Conservation (phyloP, 140 eudicot genomes). For the Bidens hawaiensis region DNA sequence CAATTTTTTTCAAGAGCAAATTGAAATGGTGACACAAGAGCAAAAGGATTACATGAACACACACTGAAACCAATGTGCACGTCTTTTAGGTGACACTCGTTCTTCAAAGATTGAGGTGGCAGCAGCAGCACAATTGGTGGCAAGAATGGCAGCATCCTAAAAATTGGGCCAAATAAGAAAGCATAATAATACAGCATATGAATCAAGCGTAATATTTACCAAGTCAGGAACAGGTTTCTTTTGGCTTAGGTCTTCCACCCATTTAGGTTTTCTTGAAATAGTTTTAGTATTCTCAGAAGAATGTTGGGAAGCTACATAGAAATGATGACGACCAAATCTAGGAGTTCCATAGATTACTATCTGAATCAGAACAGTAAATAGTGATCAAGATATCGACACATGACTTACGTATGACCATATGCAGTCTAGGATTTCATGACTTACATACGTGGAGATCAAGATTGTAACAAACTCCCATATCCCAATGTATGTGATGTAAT, state of each 20-base stretch:
- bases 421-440: constrained; percentile 42
- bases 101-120: constrained; percentile 52
- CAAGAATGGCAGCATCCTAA: no score
- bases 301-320: constrained; percentile 41
- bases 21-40: constrained; percentile 3
- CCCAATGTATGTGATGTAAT: constrained; percentile 70
- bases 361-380: constrained; percentile 41
- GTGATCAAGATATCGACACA: constrained; percentile 20
- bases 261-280: constrained; percentile 57
- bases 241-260: constrained; percentile 65
- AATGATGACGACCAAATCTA: constrained; percentile 75
- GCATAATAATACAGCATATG: neutral
- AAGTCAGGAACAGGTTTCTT: constrained; percentile 50
- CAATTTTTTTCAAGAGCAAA: no score
- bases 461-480: constrained; percentile 33
- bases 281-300: constrained; percentile 28
- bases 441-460: constrained; percentile 98
- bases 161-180: no score
- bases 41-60: constrained; percentile 43
- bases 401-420: neutral
- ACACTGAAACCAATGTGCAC: constrained; percentile 13
- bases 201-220: constrained; percentile 41
- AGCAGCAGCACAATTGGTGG: constrained; percentile 70
- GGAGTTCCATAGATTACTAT: constrained; percentile 83
- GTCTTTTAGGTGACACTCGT: constrained; percentile 26